phyloP scores from a whole-genome alignment of 352 stramenopile species.

The Globisporangium heterothallicum region DNA sequence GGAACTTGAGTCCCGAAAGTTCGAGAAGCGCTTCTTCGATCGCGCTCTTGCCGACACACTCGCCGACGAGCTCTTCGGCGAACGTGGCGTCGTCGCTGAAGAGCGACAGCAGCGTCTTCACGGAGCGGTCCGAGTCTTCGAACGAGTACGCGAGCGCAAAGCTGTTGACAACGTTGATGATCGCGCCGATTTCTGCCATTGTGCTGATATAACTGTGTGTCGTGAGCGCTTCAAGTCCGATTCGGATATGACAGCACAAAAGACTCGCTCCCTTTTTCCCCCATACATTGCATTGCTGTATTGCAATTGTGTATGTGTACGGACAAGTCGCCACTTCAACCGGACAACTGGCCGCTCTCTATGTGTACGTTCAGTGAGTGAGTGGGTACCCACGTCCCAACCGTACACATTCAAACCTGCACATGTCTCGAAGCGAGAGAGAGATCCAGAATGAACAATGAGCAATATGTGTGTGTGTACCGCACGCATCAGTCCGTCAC shows the following conservation, averaged over 20 bases:
- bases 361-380: too few species aligned
- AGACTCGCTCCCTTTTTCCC: background rate
- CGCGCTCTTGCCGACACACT: slow-evolving; percentile 52
- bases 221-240: slow-evolving; percentile 1
- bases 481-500: background rate
- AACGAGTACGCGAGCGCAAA: slow-evolving; percentile 78
- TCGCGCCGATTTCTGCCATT: slow-evolving; percentile 69
- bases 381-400: background rate
- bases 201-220: background rate
- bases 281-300: background rate
- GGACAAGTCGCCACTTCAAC: slow-evolving; percentile 7
- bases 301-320: slow-evolving; percentile 7
- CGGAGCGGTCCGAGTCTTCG: slow-evolving; percentile 64
- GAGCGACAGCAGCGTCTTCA: slow-evolving; percentile 58
- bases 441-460: background rate
- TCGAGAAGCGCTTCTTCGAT: slow-evolving; percentile 71
- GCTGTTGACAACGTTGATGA: slow-evolving; percentile 83
- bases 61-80: slow-evolving; percentile 71
- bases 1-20: slow-evolving; percentile 70
- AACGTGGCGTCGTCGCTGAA: slow-evolving; percentile 74
- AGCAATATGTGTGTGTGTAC: background rate
- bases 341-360: slow-evolving; percentile 9
- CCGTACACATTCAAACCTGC: background rate
- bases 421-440: background rate
- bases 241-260: background rate